phyloP scores from a whole-genome alignment of 257 asterid species.

The Gentiana dahurica region DNA sequence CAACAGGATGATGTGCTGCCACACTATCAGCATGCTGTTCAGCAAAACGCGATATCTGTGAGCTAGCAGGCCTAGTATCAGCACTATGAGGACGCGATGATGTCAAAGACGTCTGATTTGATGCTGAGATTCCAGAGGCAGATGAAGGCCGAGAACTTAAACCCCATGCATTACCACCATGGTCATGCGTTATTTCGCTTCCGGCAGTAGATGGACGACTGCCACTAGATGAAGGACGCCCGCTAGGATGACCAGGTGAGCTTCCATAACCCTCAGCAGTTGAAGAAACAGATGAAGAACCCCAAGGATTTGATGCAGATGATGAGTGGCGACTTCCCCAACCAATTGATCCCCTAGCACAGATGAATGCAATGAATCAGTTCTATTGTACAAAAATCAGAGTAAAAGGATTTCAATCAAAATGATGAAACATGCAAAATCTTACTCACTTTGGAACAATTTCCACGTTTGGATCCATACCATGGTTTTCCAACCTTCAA shows the following conservation, averaged over 20 bases:
- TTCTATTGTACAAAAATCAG: constrained; percentile 7
- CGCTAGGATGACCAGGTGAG: constrained; percentile 65
- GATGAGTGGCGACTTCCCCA: constrained; percentile 91
- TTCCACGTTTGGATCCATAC: constrained; percentile 87
- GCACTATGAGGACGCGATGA: constrained; percentile 85
- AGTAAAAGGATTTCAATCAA: constrained; percentile 8
- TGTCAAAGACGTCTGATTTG: constrained; percentile 58
- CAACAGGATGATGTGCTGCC: constrained; percentile 52
- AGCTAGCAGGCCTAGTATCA: constrained; percentile 88
- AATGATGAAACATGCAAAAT: neutral
- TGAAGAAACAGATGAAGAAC: constrained; percentile 60
- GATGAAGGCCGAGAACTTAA: constrained; percentile 91
- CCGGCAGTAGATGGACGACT: constrained; percentile 92
- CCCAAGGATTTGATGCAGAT: constrained; percentile 78
- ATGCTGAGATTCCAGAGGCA: constrained; percentile 76
- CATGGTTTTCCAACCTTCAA: constrained; percentile 90
- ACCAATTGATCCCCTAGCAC: constrained; percentile 68
- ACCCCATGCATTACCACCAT: constrained; percentile 58
- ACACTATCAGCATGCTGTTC: constrained; percentile 54
- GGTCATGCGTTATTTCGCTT: constrained; percentile 67
- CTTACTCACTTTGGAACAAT: constrained; percentile 93
- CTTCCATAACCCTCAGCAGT: constrained; percentile 65
- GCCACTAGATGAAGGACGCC: constrained; percentile 89
- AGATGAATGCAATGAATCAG: constrained; percentile 16
- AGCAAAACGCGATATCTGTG: constrained; percentile 85